Conservation (phyloP, 257 asterid genomes). For the Fraxinus excelsior region DNA sequence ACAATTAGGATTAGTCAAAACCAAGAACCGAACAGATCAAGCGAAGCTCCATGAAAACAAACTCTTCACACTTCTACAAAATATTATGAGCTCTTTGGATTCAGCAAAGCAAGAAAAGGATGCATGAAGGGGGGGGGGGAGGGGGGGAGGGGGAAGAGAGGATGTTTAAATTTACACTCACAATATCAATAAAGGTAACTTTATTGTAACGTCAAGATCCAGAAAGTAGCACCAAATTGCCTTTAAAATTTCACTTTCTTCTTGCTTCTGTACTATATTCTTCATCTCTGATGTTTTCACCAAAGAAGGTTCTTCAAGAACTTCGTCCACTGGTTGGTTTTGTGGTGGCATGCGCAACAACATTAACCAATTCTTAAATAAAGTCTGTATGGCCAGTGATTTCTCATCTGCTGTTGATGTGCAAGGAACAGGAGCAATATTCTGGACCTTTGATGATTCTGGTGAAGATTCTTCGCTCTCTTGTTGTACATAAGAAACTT, state of each 20-base stretch:
- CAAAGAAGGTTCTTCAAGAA: slow-evolving; percentile 49
- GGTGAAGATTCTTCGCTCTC: slow-evolving; percentile 61
- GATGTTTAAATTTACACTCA: slow-evolving; percentile 42
- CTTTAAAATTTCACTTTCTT: slow-evolving; percentile 40
- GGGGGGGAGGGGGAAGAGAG: not conserved
- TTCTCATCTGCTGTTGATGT: slow-evolving; percentile 52
- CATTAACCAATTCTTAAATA: slow-evolving; percentile 74
- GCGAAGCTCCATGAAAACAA: slow-evolving; percentile 10
- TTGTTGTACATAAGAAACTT: slow-evolving; percentile 67
- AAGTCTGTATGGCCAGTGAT: slow-evolving; percentile 58
- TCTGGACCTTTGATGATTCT: slow-evolving; percentile 62
- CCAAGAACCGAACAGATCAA: not conserved
- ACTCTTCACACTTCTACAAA: not conserved
- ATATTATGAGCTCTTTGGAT: not conserved
- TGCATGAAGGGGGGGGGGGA: slow-evolving; percentile 5
- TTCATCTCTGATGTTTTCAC: slow-evolving; percentile 43
- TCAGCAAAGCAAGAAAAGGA: not conserved
- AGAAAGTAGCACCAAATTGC: slow-evolving; percentile 60
- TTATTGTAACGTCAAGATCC: slow-evolving; percentile 69
- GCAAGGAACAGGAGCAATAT: slow-evolving; percentile 56
- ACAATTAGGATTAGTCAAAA: slow-evolving; percentile 4
- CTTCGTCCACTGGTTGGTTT: slow-evolving; percentile 40
- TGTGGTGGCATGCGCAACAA: slow-evolving; percentile 53
- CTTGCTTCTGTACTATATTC: slow-evolving; percentile 40
- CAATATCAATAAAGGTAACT: slow-evolving; percentile 71